Evolutionary conservation across 805 yeast species (phyloP), one percentile per base, ranked within the genome.

Genomic region (Lipomyces chichibuensis): DNA sequence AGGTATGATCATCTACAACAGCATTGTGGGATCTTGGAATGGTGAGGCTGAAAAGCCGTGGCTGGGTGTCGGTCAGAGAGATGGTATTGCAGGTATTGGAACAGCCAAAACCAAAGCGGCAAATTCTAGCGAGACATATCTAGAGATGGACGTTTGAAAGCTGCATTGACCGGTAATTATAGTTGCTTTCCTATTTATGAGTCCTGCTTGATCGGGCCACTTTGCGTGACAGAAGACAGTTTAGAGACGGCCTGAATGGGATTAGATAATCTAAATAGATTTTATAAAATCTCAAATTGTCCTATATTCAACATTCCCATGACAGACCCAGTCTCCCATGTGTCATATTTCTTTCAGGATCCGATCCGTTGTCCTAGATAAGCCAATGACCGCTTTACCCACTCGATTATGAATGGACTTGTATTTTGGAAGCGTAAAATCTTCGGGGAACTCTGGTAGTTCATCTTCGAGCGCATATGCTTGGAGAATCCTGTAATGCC

Each of bases 391-490:
- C 35, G 14, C 20, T 11, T 35, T 27, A 11, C 64, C 64, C 5
- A 59, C 57, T n/a, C 67, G 57, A 13, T 70, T 70, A 39, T 71
- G 62, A 43, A 72, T 73, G 14, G 71, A 66, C 27, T 63, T 66
- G 54, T 71, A 73, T 57, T 71, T 66, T 11, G 75, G 75, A 53
- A 68, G 27, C 9, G 73, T 69, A 7, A 67, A 73, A 27, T 43
- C 71, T 35, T 55, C 72, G 4, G 67, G 62, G 67, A 14, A 65
- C 73, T 35, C 75, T 2, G 79, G 78, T n/a, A 78, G 72, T 61
- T 84, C 86, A 25, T 81, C 81, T 72, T 90, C 93, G 59, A 92
- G 77, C 20, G 90, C 81, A 65, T 85, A 84, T 62, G 89, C 88
- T 72, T 88, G 88, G 23, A 92, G 76, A 0, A 87, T 78, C 65